These are phyloP conservation scores for Mortierella polycephala DNA, from an alignment of 371 early-diverging fungal species.

Conservation along the genomic window DNA sequence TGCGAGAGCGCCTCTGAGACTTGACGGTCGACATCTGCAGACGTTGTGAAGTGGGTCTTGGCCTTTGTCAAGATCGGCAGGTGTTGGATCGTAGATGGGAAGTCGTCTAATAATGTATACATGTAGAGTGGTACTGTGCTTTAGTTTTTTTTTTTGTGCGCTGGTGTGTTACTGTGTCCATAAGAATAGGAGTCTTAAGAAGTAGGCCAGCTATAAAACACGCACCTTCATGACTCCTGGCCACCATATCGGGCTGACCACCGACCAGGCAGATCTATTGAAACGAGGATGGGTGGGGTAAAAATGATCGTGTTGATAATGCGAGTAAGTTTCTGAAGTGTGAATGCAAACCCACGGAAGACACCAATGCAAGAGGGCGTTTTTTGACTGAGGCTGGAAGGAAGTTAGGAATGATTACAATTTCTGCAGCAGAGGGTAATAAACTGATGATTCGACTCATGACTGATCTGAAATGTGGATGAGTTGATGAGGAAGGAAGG, in stretches of 20 bases:
- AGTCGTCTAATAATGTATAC: conserved; percentile 54
- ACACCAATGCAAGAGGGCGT: neutral
- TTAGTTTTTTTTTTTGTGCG: neutral
- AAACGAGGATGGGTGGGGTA: neutral
- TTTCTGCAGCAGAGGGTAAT: conserved; percentile 69
- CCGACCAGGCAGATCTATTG: conserved; percentile 60
- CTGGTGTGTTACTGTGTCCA: neutral
- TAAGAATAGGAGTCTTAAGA: neutral
- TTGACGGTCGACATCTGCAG: conserved; percentile 68
- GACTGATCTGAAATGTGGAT: neutral
- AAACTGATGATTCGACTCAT: conserved; percentile 59
- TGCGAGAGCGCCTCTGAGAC: conserved; percentile 61
- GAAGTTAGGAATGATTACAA: conserved; percentile 17
- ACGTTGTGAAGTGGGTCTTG: conserved; percentile 68
- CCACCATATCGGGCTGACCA: conserved; percentile 61
- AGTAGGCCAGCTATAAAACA: neutral
- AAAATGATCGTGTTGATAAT: neutral
- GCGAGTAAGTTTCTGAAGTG: neutral
- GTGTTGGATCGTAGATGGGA: conserved; percentile 57
- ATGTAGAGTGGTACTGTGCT: neutral
- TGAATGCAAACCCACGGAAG: neutral
- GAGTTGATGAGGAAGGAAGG: neutral
- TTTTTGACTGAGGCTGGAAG: neutral
- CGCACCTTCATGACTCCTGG: conserved; percentile 58
- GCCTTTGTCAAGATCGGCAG: conserved; percentile 65